Conservation (phyloP, 2,329 filamentous ascomycete species). For the Escovopsis weberi region DNA sequence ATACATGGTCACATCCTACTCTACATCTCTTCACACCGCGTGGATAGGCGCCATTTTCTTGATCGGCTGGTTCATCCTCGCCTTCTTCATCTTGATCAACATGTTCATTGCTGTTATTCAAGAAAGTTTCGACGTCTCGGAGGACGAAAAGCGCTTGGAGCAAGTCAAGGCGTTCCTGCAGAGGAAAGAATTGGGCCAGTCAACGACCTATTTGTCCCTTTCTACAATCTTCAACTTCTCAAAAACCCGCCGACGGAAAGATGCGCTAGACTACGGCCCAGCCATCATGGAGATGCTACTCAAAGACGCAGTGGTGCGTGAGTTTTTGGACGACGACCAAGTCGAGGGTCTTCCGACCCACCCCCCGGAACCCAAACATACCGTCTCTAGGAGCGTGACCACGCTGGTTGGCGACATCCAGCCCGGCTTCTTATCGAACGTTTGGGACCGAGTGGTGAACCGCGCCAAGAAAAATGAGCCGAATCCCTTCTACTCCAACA, state of each 20-base stretch:
- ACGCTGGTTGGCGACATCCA: slow-evolving; percentile 30
- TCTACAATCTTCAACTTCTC: slow-evolving; percentile 54
- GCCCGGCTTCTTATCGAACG: slow-evolving; percentile 42
- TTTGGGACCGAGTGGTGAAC: slow-evolving; percentile 46
- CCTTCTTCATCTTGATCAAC: slow-evolving; percentile 92
- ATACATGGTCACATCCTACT: slow-evolving; percentile 64
- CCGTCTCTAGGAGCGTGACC: slow-evolving; percentile 13
- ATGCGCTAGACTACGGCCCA: slow-evolving; percentile 82
- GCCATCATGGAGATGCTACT: slow-evolving; percentile 92
- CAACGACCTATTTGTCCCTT: slow-evolving; percentile 60
- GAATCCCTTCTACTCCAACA: slow-evolving; percentile 85
- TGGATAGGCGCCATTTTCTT: slow-evolving; percentile 90
- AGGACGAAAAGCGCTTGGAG: slow-evolving; percentile 93
- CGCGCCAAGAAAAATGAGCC: slow-evolving; percentile 54
- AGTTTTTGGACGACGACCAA: slow-evolving; percentile 74
- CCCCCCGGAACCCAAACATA: too few species aligned
- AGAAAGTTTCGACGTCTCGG: slow-evolving; percentile 96
- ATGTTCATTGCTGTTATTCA: slow-evolving; percentile 99
- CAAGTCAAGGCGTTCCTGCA: slow-evolving; percentile 93
- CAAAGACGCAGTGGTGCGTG: slow-evolving; percentile 87
- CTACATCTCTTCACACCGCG: slow-evolving; percentile 51
- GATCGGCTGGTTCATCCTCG: slow-evolving; percentile 88
- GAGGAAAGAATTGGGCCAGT: slow-evolving; percentile 67
- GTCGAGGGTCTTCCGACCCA: slow-evolving; percentile 16
- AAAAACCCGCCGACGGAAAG: slow-evolving; percentile 46